phyloP scores from a whole-genome alignment of 805 yeast genomes.

The Wickerhamia fluorescens region DNA sequence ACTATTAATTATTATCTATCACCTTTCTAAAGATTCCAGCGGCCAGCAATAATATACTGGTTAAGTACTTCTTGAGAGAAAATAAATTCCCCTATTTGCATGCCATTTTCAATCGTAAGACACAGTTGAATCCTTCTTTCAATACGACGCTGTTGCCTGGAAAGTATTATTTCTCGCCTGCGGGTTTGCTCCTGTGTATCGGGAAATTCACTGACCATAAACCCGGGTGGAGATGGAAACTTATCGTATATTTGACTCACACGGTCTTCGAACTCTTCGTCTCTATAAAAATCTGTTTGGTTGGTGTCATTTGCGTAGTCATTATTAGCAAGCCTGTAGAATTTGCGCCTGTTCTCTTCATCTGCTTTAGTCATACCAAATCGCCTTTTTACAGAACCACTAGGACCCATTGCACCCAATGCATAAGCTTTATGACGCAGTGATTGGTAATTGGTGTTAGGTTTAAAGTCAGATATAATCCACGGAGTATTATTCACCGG shows the following conservation, averaged over 20 bases:
- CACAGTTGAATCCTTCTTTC: constrained; percentile 21
- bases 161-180: constrained; percentile 12
- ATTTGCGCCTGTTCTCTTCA: constrained; percentile 9
- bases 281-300: constrained; percentile 2
- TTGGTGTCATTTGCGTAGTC: too few relatives aligned
- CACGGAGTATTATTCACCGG: constrained; percentile 33
- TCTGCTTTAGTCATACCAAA: constrained; percentile 11
- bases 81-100: constrained; percentile 23
- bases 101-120: constrained; percentile 9
- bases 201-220: constrained; percentile 32
- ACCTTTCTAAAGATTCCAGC: too few relatives aligned
- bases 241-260: constrained; percentile 29
- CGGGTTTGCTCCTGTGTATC: constrained; percentile 23
- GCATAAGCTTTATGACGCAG: constrained; percentile 5
- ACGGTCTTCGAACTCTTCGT: constrained; percentile 11
- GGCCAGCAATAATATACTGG: too few relatives aligned
- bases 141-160: constrained; percentile 21
- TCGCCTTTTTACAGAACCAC: constrained; percentile 7
- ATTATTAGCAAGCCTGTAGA: constrained; percentile 7
- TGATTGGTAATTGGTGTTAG: constrained; percentile 17
- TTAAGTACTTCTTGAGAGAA: constrained; percentile 26
- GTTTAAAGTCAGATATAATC: constrained; percentile 30
- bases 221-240: constrained; percentile 35
- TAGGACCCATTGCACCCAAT: too few relatives aligned
- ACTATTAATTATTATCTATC: constrained; percentile 1